phyloP scores from a whole-genome alignment of 1,284 basidiomycete genomes.

The Pseudozyma sp. region DNA sequence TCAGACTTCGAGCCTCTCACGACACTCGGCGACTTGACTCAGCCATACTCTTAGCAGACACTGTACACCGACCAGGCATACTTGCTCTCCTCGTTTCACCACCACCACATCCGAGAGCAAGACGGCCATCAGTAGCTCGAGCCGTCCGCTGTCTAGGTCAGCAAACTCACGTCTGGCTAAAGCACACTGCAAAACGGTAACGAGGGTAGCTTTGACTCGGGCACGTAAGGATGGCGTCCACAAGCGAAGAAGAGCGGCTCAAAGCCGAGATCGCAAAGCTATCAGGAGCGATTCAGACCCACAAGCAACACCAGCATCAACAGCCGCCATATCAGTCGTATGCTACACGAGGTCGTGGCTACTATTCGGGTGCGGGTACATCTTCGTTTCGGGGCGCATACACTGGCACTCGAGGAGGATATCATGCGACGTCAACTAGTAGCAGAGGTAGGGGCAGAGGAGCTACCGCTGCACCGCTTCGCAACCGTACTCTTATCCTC shows the following conservation, averaged over 20 bases:
- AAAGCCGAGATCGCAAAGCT: constrained; percentile 63
- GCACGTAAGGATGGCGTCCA: constrained; percentile 19
- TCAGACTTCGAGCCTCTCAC: constrained; percentile 3
- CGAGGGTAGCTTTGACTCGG: too few relatives aligned
- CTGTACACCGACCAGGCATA: too few relatives aligned
- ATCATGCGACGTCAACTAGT: background rate
- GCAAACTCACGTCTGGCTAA: too few relatives aligned
- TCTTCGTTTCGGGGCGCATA: constrained; percentile 26
- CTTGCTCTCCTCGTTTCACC: too few relatives aligned
- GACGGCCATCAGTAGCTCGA: too few relatives aligned
- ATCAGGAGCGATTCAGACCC: constrained; percentile 59
- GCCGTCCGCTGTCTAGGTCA: too few relatives aligned
- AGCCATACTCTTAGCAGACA: background rate
- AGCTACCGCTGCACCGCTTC: constrained; percentile 18
- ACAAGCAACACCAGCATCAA: constrained; percentile 33
- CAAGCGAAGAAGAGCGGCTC: constrained; percentile 55
- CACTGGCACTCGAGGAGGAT: constrained; percentile 16
- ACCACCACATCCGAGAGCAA: too few relatives aligned
- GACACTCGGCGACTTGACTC: constrained; percentile 10
- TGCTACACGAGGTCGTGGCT: constrained; percentile 17
- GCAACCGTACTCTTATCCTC: constrained; percentile 50
- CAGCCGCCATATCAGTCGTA: constrained; percentile 15
- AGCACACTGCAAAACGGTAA: too few relatives aligned
- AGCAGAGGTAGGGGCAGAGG: constrained; percentile 37
- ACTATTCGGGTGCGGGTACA: constrained; percentile 5